These are phyloP conservation scores for Sporothrix euskadiensis DNA, from an alignment of 2,329 filamentous ascomycete species.

Conservation along the genomic window DNA sequence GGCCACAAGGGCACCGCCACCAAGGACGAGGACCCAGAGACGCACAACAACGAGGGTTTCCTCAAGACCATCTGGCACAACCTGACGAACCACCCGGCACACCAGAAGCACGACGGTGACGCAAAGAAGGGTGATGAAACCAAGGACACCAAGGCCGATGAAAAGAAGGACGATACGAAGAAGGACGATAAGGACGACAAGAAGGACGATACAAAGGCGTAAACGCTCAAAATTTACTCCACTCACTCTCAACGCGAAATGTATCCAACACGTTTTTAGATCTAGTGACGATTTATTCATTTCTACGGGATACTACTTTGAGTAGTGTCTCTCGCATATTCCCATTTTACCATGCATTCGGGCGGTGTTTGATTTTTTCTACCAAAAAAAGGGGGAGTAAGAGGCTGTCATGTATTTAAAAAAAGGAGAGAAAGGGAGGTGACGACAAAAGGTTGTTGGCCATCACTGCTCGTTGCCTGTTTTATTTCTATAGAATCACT, in stretches of 20 bases:
- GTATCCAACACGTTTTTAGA: background rate
- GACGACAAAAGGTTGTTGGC: constrained; percentile 21
- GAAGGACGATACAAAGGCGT: background rate
- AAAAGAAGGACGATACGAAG: constrained; percentile 31
- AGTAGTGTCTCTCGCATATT: background rate
- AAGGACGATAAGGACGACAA: background rate
- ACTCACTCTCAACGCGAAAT: constrained; percentile 14
- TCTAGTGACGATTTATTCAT: background rate
- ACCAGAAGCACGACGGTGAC: constrained; percentile 45
- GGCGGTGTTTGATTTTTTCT: constrained; percentile 15
- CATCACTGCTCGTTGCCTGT: constrained; percentile 29
- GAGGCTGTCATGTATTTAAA: constrained; percentile 2
- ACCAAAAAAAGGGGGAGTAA: background rate
- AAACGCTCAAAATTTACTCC: background rate
- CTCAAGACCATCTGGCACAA: constrained; percentile 92
- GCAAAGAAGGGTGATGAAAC: constrained; percentile 16
- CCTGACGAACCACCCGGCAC: constrained; percentile 72
- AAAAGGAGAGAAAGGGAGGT: background rate
- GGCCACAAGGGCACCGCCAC: constrained; percentile 6
- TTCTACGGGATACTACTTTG: background rate
- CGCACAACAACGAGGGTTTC: constrained; percentile 82
- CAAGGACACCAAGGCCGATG: background rate
- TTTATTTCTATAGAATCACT: constrained; percentile 1
- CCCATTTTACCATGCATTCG: constrained; percentile 21
- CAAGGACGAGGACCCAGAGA: constrained; percentile 39